Evolutionary conservation across 257 asterid species (phyloP), one percentile per base, ranked within the genome.

Genomic region (Solanum bulbocastanum): DNA sequence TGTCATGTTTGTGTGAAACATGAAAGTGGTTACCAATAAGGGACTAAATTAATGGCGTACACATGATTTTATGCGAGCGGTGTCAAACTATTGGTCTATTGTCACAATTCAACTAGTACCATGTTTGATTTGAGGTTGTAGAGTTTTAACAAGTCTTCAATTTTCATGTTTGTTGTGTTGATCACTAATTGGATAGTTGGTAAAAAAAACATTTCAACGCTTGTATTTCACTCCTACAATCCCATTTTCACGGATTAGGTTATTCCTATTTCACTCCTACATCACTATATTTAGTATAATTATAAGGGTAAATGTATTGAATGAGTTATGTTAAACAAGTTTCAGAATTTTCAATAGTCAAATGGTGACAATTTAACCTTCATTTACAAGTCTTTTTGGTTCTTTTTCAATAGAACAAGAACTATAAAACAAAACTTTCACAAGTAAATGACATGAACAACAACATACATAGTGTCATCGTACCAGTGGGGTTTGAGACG

Each of bases 381-480:
- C 83, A 76, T 76, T 76, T 13, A 23, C 83, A 39, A 37, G 42
- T n/a, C 2, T 40, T 40, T 40, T 12, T 39, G 35, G 1, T 12
- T 15, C 0, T 4, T 42, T 8, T 78, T 25, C 25, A 16, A 15
- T 1, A 42, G 62, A 78, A 78, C 60, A 78, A 14, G 84, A 78
- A 2, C 10, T 27, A 79, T 27, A 15, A 27, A 27, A 5, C 85
- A 27, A 15, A 2, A 16, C 11, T 16, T 81, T 30, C 40, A 46
- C 85, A 46, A 44, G 18, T 0, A 81, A 46, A 46, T 25, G 6
- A 8, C 37, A 44, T 8, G 27, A 60, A 60, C 27, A 60, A 60
- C 1, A 60, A 22, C 12, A 22, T 1, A 1, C 5, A 0, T 22
- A 60, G 68, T 60, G 68, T 60, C 9, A 60, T 3, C 0, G 1